phyloP scores from a whole-genome alignment of 2,329 filamentous ascomycete genomes.

The Ilyonectria robusta region DNA sequence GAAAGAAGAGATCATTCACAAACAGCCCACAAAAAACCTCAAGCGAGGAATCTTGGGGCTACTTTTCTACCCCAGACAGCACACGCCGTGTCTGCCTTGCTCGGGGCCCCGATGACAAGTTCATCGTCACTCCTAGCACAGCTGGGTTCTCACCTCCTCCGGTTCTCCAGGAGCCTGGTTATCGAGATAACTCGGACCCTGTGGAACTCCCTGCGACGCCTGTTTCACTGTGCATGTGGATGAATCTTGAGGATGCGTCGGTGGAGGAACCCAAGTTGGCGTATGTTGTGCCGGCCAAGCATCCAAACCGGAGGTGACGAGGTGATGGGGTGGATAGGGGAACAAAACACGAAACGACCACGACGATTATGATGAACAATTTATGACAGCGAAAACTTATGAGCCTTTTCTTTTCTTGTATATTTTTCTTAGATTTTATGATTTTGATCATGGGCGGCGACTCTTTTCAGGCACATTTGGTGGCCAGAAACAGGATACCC shows the following conservation, averaged over 20 bases:
- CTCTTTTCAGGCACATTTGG: background rate
- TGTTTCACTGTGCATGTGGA: slow-evolving; percentile 48
- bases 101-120: slow-evolving; percentile 45
- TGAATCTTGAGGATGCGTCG: slow-evolving; percentile 42
- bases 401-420: slow-evolving; percentile 19
- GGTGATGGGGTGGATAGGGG: background rate
- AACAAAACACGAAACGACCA: slow-evolving; percentile 30
- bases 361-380: slow-evolving; percentile 34
- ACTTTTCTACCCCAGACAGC: slow-evolving; percentile 36
- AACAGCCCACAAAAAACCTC: slow-evolving; percentile 17
- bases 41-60: slow-evolving; percentile 38
- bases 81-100: slow-evolving; percentile 39
- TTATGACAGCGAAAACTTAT: slow-evolving; percentile 24
- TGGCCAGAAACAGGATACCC: slow-evolving; percentile 5
- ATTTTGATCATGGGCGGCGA: slow-evolving; percentile 2
- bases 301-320: slow-evolving; percentile 8
- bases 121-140: slow-evolving; percentile 44
- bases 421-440: slow-evolving; percentile 20
- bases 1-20: slow-evolving; percentile 37
- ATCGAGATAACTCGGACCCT: slow-evolving; percentile 30
- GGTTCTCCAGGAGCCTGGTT: background rate
- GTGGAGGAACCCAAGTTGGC: slow-evolving; percentile 47
- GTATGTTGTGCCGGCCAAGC: slow-evolving; percentile 43
- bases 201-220: slow-evolving; percentile 47
- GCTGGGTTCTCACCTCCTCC: slow-evolving; percentile 39